Evolutionary conservation across 495 filamentous ascomycete species (phyloP).

Genomic region (Corynascus novoguineensis): DNA sequence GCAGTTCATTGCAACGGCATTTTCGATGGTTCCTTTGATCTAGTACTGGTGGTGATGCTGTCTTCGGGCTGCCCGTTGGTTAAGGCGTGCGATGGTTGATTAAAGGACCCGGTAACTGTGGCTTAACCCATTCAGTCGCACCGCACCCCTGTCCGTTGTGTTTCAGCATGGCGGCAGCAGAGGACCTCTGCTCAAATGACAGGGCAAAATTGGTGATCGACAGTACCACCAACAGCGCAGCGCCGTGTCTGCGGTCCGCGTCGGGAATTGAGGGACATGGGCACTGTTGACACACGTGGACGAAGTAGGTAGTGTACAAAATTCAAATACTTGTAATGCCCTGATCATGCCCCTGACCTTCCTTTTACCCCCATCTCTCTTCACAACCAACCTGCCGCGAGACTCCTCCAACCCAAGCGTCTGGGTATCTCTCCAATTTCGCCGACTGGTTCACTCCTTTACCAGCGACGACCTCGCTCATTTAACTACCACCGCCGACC

Average conservation of each 20-base stretch:
- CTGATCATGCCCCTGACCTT: background rate
- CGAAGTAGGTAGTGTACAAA: too few species aligned
- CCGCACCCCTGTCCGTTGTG: conserved; percentile 7
- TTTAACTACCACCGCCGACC: background rate
- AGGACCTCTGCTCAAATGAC: background rate
- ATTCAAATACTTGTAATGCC: too few species aligned
- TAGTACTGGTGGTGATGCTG: background rate
- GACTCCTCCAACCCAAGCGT: background rate
- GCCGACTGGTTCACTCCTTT: background rate
- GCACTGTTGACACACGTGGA: too few species aligned
- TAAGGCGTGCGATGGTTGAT: background rate
- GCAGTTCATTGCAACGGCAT: too few species aligned
- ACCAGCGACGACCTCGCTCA: background rate
- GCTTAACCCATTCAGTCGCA: background rate
- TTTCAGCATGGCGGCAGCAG: conserved; percentile 16
- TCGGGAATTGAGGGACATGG: background rate
- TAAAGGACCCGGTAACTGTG: background rate
- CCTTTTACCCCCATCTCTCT: background rate
- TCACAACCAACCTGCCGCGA: background rate
- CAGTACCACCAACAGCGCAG: background rate
- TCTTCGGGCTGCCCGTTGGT: conserved; percentile 6
- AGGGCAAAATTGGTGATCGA: background rate
- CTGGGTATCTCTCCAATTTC: background rate
- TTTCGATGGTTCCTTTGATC: too few species aligned
- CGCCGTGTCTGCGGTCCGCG: background rate